phyloP scores from a whole-genome alignment of 1,284 basidiomycete genomes.

The Prillingera fragicola region DNA sequence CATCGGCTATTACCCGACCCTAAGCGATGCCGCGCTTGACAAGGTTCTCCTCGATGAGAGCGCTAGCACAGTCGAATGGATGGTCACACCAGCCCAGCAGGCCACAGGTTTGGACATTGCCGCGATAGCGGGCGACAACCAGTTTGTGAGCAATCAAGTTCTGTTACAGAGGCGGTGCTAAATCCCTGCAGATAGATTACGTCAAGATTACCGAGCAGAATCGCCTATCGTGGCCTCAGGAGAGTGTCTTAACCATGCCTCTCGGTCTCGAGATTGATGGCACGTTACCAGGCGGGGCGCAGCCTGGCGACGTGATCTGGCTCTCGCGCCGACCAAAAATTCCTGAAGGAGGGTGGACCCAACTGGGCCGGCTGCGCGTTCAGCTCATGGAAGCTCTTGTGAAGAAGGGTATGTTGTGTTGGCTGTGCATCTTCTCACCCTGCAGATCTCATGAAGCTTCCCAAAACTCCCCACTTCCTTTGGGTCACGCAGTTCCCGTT shows the following conservation, averaged over 20 bases:
- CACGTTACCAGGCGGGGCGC: constrained; percentile 34
- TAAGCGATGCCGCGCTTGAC: constrained; percentile 43
- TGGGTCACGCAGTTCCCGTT: constrained; percentile 96
- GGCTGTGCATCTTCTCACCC: constrained; percentile 5
- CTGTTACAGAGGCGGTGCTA: too few species aligned
- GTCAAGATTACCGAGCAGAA: constrained; percentile 43
- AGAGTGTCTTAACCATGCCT: constrained; percentile 37
- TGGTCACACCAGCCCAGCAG: constrained; percentile 39
- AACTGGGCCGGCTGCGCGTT: constrained; percentile 68
- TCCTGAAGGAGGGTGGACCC: constrained; percentile 72
- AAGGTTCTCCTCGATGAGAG: constrained; percentile 43
- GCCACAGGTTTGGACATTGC: constrained; percentile 31
- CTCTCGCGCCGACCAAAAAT: constrained; percentile 51
- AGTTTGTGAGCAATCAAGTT: constrained; percentile 29
- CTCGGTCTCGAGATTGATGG: constrained; percentile 36
- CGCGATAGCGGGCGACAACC: constrained; percentile 28
- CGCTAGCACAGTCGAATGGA: constrained; percentile 44
- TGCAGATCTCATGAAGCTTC: constrained; percentile 56
- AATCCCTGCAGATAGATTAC: constrained; percentile 29
- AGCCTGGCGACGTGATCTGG: constrained; percentile 53
- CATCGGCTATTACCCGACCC: constrained; percentile 46
- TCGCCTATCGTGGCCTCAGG: constrained; percentile 33
- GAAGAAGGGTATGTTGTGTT: constrained; percentile 55
- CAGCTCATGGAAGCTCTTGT: constrained; percentile 60
- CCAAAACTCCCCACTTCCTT: constrained; percentile 68